Evolutionary conservation across 1,284 basidiomycete species (phyloP), one percentile per base, ranked within the genome.

Genomic region (Bondarzewia mesenterica): DNA sequence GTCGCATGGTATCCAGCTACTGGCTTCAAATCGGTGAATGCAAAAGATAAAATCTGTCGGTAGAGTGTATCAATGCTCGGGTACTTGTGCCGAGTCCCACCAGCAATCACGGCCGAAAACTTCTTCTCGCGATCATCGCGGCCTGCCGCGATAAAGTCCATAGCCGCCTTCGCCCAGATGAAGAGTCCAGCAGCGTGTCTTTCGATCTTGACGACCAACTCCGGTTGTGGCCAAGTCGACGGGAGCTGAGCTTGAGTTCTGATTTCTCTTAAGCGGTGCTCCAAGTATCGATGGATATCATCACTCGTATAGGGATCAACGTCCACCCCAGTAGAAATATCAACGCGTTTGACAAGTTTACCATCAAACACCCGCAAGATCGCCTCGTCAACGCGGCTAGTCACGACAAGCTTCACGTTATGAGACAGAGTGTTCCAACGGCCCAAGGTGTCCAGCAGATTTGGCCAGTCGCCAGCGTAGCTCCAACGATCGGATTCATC

Each of bases 341-440:
- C 50, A 8, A 54, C 15, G 37, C 42, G 38, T 18, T 47, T 42
- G 10, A 42, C 18, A 22, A 10, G 10, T 8, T 22, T 21, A 7
- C 44, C 26, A 23, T 22, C 22, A n/a, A 52, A 51, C 21, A 22
- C 42, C 14, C 41, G 52, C 10, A 27, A 21, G 25, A 54, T 49
- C 25, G 43, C 51, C 14, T 39, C 29, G 16, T 49, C 47, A 2
- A 39, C 43, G 26, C 52, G 50, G 39, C 51, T 49, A 3, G 47
- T 54, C 40, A 54, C 23, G 10, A 54, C 37, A n/a, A 54, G 52
- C 32, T 54, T 54, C 44, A 22, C 46, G 25, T 54, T 42, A 5
- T 7, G 41, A 4, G 52, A 47, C 8, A 53, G 35, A 4, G 39
- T 21, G 6, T 29, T 22, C 52, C 52, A 53, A 18, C 20, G 35